A percentile compares a stretch with the other conserved stretches of the same genome.
These are phyloP conservation scores for Gigaspora rosea DNA, from an alignment of 192 early-diverging fungal genomes.

Conservation along the genomic window DNA sequence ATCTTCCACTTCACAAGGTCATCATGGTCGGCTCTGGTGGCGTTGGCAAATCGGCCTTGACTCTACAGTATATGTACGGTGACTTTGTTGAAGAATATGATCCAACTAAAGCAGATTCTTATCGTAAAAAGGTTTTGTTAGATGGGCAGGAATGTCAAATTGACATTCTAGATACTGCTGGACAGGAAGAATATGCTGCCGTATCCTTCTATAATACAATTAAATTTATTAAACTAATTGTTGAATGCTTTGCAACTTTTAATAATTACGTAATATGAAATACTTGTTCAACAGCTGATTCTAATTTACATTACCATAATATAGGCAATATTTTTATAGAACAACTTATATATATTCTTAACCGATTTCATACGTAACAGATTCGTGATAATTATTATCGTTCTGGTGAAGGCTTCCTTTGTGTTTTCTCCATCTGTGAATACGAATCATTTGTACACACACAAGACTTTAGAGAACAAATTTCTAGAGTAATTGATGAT, in stretches of 20 bases:
- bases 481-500: slow-evolving; percentile 80
- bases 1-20: slow-evolving; percentile 83
- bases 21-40: slow-evolving; percentile 92
- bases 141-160: slow-evolving; percentile 81
- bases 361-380: slow-evolving; percentile 29
- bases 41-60: slow-evolving; percentile 88
- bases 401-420: slow-evolving; percentile 82
- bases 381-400: slow-evolving; percentile 88
- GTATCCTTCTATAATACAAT: slow-evolving; percentile 40
- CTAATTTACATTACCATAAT: too few species aligned
- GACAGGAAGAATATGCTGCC: slow-evolving; percentile 90
- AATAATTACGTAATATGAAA: too few species aligned
- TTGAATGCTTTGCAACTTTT: neutral
- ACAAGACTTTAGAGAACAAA: slow-evolving; percentile 84
- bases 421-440: slow-evolving; percentile 83
- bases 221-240: neutral
- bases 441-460: slow-evolving; percentile 79
- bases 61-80: slow-evolving; percentile 89
- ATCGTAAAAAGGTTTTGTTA: slow-evolving; percentile 78
- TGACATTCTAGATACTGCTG: slow-evolving; percentile 89
- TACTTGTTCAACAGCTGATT: too few species aligned
- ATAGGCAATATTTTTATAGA: too few species aligned
- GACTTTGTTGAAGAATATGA: slow-evolving; percentile 96
- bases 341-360: neutral
- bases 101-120: slow-evolving; percentile 90